Evolutionary conservation across 2,329 filamentous ascomycete genomes (phyloP).

Genomic region (Aureobasidium leucospermi): DNA sequence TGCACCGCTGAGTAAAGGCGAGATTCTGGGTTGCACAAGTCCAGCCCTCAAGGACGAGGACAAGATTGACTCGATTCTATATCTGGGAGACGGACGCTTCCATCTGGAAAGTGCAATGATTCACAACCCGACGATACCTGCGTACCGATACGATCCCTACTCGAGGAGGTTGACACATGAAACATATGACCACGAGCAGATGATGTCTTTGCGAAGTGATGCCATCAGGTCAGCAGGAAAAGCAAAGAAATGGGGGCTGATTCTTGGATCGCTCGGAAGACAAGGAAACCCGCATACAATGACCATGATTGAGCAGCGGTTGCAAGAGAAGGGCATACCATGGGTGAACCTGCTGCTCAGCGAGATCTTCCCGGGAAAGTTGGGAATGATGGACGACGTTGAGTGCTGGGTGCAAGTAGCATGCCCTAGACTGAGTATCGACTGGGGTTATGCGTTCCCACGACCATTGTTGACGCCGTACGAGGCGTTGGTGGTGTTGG

Average conservation of each 20-base stretch:
- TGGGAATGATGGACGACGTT: conserved; percentile 86
- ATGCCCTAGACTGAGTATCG: conserved; percentile 92
- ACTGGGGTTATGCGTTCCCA: conserved; percentile 97
- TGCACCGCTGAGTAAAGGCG: conserved; percentile 82
- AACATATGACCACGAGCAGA: conserved; percentile 83
- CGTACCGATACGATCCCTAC: conserved; percentile 96
- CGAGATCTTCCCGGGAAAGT: conserved; percentile 93
- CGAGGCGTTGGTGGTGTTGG: conserved; percentile 86
- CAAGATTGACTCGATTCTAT: conserved; percentile 70
- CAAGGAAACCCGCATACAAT: conserved; percentile 96
- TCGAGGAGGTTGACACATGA: conserved; percentile 85
- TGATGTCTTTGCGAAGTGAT: conserved; percentile 69
- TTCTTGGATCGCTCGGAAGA: conserved; percentile 82
- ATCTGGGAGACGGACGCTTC: conserved; percentile 87
- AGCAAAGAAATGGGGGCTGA: conserved; percentile 88
- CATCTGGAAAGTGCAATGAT: conserved; percentile 99
- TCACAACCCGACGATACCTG: conserved; percentile 83
- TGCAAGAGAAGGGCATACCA: conserved; percentile 65
- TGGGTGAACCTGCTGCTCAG: conserved; percentile 81
- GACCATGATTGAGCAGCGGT: conserved; percentile 70
- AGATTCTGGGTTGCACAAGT: conserved; percentile 96
- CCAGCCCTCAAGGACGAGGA: conserved; percentile 55
- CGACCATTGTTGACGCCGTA: conserved; percentile 86
- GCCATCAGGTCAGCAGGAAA: conserved; percentile 69
- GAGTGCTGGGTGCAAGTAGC: conserved; percentile 98